phyloP scores from a whole-genome alignment of 768 basidiomycete species.

The Amanita inopinata region DNA sequence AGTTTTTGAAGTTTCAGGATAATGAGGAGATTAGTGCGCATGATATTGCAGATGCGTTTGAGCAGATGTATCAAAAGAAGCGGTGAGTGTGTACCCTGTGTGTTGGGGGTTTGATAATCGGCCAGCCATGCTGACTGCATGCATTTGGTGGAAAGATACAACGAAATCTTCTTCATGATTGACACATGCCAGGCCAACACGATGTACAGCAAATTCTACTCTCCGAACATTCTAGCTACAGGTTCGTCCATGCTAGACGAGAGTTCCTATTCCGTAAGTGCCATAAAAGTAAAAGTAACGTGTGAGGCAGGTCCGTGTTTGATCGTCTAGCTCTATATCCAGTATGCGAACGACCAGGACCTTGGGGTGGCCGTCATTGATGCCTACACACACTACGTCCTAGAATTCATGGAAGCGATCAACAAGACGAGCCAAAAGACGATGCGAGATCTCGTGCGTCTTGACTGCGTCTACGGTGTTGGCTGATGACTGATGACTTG shows the following conservation, averaged over 20 bases:
- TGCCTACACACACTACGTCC: constrained; percentile 83
- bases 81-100: constrained; percentile 36
- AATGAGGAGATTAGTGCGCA: constrained; percentile 96
- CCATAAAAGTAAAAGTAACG: too few species aligned
- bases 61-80: constrained; percentile 98
- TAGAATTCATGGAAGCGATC: constrained; percentile 86
- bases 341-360: constrained; percentile 92
- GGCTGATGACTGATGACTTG: too few species aligned
- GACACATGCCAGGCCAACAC: constrained; percentile 98
- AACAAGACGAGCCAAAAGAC: constrained; percentile 82
- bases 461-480: too few species aligned
- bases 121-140: neutral
- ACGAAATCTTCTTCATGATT: constrained; percentile 96
- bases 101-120: neutral
- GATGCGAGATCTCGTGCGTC: constrained; percentile 74
- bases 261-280: constrained; percentile 84
- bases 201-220: constrained; percentile 89
- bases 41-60: constrained; percentile 96
- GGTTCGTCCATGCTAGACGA: constrained; percentile 79
- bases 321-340: too few species aligned
- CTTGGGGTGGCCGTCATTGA: constrained; percentile 96
- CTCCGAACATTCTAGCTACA: constrained; percentile 86
- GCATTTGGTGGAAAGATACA: constrained; percentile 46
- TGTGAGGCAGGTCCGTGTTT: too few species aligned
- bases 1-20: constrained; percentile 98